A percentile compares a stretch with the other conserved stretches of the same genome.
phyloP scores from a whole-genome alignment of 1,284 basidiomycete species.

The Malassezia globosa region DNA sequence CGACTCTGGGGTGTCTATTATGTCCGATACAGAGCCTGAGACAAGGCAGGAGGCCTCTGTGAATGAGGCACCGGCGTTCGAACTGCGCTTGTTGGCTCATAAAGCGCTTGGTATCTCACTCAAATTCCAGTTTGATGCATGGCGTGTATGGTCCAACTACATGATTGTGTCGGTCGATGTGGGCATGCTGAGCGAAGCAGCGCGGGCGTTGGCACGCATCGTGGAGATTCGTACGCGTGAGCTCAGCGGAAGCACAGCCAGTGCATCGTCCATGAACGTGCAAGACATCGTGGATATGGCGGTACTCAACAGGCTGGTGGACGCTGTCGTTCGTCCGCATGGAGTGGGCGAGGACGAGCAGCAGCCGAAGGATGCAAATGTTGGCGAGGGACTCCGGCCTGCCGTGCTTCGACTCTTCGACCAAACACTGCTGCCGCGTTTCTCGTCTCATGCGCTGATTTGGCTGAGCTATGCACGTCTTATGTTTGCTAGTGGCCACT shows the following conservation, averaged over 20 bases:
- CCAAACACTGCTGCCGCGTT: conserved; percentile 62
- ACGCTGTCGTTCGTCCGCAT: conserved; percentile 62
- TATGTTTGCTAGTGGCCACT: conserved; percentile 26
- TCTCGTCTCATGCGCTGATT: conserved; percentile 51
- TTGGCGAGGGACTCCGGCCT: conserved; percentile 58
- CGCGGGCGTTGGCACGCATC: conserved; percentile 68
- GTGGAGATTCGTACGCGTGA: conserved; percentile 59
- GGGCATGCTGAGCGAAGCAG: conserved; percentile 77
- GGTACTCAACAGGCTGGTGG: conserved; percentile 74
- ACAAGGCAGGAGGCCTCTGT: neutral
- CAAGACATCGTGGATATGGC: conserved; percentile 61
- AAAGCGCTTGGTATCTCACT: conserved; percentile 85
- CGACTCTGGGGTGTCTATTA: conserved; percentile 12
- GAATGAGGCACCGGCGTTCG: conserved; percentile 40
- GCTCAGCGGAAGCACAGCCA: conserved; percentile 47
- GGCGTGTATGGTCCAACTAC: conserved; percentile 98
- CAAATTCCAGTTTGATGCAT: conserved; percentile 72
- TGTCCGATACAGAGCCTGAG: conserved; percentile 6
- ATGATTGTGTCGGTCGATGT: conserved; percentile 88
- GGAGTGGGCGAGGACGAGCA: conserved; percentile 20
- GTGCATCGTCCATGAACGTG: neutral
- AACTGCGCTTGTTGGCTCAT: conserved; percentile 75
- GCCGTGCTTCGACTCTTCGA: conserved; percentile 63
- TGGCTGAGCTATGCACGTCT: conserved; percentile 36
- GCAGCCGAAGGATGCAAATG: conserved; percentile 51